Percentiles rank a stretch among this genome's conserved stretches.
phyloP scores from a whole-genome alignment of 805 yeast genomes.

The Tetrapisispora namnaoensis region DNA sequence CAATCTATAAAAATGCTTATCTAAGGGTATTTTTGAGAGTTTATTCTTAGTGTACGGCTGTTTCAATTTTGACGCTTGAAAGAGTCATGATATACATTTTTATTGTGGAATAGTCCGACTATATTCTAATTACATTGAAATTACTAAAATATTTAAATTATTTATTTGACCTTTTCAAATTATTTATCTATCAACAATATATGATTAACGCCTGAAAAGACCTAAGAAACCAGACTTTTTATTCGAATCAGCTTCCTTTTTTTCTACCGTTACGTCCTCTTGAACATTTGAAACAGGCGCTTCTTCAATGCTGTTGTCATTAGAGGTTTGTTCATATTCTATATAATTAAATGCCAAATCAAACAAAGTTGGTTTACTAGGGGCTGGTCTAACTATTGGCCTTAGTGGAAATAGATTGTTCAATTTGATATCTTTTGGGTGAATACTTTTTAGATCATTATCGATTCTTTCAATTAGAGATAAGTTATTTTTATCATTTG shows the following conservation, averaged over 20 bases:
- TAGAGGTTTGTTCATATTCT: slow-evolving; percentile 33
- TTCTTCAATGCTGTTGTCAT: slow-evolving; percentile 3
- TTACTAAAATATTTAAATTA: no score
- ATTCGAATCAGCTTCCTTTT: slow-evolving; percentile 22
- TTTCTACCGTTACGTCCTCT: slow-evolving; percentile 8
- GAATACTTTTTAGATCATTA: slow-evolving; percentile 4
- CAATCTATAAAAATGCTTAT: no score
- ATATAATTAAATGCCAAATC: slow-evolving; percentile 85
- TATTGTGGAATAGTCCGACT: no score
- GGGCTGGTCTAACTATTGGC: slow-evolving; percentile 47
- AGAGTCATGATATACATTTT: no score
- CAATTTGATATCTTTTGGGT: slow-evolving; percentile 15
- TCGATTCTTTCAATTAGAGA: slow-evolving; percentile 36
- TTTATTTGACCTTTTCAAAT: background rate
- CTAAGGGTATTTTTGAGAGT: no score
- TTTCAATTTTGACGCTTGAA: no score
- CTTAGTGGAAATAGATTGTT: slow-evolving; percentile 24
- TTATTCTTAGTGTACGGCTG: no score
- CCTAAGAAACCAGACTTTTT: slow-evolving; percentile 68
- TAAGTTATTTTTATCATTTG: slow-evolving; percentile 6
- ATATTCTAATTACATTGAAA: no score
- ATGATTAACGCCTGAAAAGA: slow-evolving; percentile 44
- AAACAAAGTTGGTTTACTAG: slow-evolving; percentile 81
- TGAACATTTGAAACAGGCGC: slow-evolving; percentile 3
- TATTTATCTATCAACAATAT: background rate